These are phyloP conservation scores for Linnemannia schmuckeri DNA, from an alignment of 192 early-diverging fungal genomes.

Conservation along the genomic window DNA sequence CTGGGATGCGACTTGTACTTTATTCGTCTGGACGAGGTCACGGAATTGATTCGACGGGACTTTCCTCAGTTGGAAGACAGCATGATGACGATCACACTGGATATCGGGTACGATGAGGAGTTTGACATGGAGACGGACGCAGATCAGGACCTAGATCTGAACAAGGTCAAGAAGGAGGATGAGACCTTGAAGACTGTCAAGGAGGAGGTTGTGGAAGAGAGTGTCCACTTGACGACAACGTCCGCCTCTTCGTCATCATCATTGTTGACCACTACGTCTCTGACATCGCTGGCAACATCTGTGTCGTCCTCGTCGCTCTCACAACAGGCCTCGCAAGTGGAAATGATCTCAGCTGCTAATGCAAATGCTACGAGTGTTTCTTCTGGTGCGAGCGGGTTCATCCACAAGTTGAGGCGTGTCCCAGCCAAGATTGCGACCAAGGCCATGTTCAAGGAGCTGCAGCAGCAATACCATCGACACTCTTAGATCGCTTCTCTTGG, in stretches of 20 bases:
- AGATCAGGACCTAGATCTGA: not conserved
- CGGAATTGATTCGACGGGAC: conserved; percentile 71
- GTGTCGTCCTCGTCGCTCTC: not conserved
- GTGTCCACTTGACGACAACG: not conserved
- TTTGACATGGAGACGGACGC: conserved; percentile 38
- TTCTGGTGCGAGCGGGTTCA: not conserved
- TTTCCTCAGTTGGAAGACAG: conserved; percentile 74
- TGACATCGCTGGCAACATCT: not conserved
- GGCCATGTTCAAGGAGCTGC: conserved; percentile 54
- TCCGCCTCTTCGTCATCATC: not conserved
- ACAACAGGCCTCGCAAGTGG: not conserved
- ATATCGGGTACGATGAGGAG: conserved; percentile 67
- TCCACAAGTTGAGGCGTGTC: conserved; percentile 46
- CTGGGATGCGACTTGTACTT: conserved; percentile 71
- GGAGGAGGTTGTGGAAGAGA: conserved; percentile 12
- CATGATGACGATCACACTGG: conserved; percentile 76
- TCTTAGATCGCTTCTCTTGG: not conserved
- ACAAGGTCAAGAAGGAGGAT: not conserved
- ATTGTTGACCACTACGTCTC: not conserved
- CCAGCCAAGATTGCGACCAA: conserved; percentile 55
- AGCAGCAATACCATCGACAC: conserved; percentile 11
- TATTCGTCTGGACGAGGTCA: conserved; percentile 74
- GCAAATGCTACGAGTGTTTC: not conserved
- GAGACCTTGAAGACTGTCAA: conserved; percentile 29
- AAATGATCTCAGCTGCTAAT: not conserved